Base-by-base conservation (phyloP, 768 basidiomycete genomes). In the Mycena vulgaris region DNA sequence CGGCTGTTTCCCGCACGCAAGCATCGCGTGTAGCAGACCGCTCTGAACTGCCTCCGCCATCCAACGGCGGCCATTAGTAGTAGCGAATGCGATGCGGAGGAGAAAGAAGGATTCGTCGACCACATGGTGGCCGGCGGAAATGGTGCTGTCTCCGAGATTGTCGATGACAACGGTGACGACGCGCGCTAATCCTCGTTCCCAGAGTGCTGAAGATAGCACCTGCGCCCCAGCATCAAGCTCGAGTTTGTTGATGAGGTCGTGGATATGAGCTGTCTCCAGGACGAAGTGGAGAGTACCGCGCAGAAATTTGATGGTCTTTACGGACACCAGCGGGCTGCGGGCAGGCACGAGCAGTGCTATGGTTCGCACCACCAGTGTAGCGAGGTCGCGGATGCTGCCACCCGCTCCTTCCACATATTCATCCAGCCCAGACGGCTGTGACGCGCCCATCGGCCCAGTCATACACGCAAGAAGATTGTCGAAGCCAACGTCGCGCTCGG, bases 331-430 rank as follows among this genome's bases (percentile, higher is more conserved):
- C 5, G 59, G 31, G 14, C 28, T 48, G 45, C 56, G 37, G 9
- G 23, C 23, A 8, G 59, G 59, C 14, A 60, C 30, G 1, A 35
- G 33, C 7, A 27, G 5, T 23, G 31, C 16, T 5, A 51, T 62
- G 30, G 23, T 42, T 27, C 39, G 10, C 6, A 62, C 25, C 6
- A 62, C 21, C 25, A 62, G 47, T 25, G 23, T 39, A 14, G 61
- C 47, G 10, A 62, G 35, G 33, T 62, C 61, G 6, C 3, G 16
- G n/a, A 51, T 27, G 17, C n/a, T 51, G 16, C 61, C 47, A 9
- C 48, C 61, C 5, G 48, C 61, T 37, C 61, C 61, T 8, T 40
- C 35, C 5, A 33, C 25, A n/a, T 37, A 52, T 52, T 62, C 61
- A 2, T 49, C 48, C 9, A 62, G 31, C 23, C 47, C 47, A 14